Evolutionary conservation across 2,329 filamentous ascomycete genomes (phyloP), one percentile per base, ranked within the genome.

Genomic region (Leptographium flavum): DNA sequence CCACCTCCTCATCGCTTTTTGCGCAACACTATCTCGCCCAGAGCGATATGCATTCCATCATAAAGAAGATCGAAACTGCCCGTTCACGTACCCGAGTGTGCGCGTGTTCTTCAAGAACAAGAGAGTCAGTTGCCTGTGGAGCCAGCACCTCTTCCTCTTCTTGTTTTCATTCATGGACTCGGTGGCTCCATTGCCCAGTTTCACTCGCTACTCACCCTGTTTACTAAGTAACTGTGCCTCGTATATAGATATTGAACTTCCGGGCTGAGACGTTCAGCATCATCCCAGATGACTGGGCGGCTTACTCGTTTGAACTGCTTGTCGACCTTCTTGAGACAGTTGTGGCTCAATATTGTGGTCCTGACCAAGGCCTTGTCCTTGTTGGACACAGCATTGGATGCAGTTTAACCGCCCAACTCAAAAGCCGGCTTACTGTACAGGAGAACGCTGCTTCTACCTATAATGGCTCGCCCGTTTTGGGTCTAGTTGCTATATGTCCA

Each of bases 131-230:
- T 96, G 4, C 87, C 86, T 3, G 73, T 69, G 36, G 71, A 79
- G 49, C 84, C 86, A 1, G 71, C 74, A 1, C 80, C 84, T 0
- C 64, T 95, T 11, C 92, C 92, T 1, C 66, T 98, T 10, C 66
- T 96, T 4, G 87, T 96, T 37, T 94, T 93, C 58, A 71, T 96
- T 47, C 92, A 96, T 57, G 92, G 92, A 2, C 71, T 96, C 10
- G 92, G 90, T n/a, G 92, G 92, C 41, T 94, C 86, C 1, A 74
- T 87, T 22, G 82, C 87, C 11, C 92, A 96, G 57, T 96, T 95
- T 58, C 74, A 85, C 45, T 77, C 83, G 27, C 66, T 96, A 5
- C 65, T 96, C 15, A 82, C 78, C 19, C 92, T 85, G 60, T n/a
- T n/a, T n/a, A n/a, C 70, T 98, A 40, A 76, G 83, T 42, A 87